phyloP scores from a whole-genome alignment of 2,329 filamentous ascomycete genomes.

The Sclerotinia minor region DNA sequence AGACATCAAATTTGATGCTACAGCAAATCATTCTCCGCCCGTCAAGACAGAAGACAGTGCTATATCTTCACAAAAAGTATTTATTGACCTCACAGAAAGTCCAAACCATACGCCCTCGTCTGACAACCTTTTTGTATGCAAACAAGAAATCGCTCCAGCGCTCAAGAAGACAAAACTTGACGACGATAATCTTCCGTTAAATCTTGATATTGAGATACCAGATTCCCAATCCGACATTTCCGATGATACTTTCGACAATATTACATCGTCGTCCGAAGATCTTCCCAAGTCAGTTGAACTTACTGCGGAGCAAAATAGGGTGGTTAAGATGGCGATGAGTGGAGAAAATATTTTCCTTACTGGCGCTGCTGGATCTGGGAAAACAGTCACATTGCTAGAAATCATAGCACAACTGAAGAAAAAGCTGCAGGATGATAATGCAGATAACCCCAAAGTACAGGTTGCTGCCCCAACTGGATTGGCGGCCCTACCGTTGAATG shows the following conservation, averaged over 20 bases:
- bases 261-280: background rate
- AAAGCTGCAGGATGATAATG: background rate
- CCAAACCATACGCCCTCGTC: background rate
- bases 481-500: conserved; percentile 35
- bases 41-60: background rate
- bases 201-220: conserved; percentile 2
- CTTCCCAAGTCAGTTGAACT: conserved; percentile 25
- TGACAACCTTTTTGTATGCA: background rate
- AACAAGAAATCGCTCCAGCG: background rate
- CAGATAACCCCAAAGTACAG: conserved; percentile 26
- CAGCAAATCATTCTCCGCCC: background rate
- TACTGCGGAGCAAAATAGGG: conserved; percentile 33
- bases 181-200: background rate
- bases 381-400: conserved; percentile 35
- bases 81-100: conserved; percentile 11
- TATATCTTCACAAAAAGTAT: background rate
- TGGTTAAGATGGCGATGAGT: conserved; percentile 34
- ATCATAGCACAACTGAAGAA: conserved; percentile 28
- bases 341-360: conserved; percentile 39
- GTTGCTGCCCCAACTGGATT: conserved; percentile 39
- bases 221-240: conserved; percentile 13
- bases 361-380: conserved; percentile 38
- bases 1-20: background rate
- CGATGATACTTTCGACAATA: background rate
- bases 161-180: conserved; percentile 6